phyloP scores from a whole-genome alignment of 2,329 filamentous ascomycete species.

The Phialemonium atrogriseum region DNA sequence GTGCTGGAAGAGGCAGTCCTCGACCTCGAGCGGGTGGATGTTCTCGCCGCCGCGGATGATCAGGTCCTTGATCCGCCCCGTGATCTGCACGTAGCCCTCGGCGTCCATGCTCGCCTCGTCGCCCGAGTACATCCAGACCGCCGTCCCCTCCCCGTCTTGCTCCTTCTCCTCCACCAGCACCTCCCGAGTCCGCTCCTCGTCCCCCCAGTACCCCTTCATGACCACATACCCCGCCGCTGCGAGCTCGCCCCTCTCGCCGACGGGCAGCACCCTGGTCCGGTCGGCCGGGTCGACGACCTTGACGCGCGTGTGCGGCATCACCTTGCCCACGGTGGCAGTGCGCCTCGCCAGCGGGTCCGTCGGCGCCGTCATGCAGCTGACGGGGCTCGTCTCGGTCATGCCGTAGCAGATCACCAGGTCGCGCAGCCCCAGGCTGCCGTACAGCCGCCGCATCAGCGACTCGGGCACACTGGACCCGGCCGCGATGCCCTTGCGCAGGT shows the following conservation, averaged over 20 bases:
- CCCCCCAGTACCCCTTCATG: conserved; percentile 88
- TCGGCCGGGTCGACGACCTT: conserved; percentile 70
- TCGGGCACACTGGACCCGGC: conserved; percentile 81
- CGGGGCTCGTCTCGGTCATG: conserved; percentile 84
- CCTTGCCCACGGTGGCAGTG: conserved; percentile 67
- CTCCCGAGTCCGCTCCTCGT: conserved; percentile 58
- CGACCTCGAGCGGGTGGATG: conserved; percentile 87
- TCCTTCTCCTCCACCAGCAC: conserved; percentile 41
- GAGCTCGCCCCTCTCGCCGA: conserved; percentile 68
- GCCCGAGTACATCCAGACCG: conserved; percentile 88
- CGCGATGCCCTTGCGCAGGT: conserved; percentile 80
- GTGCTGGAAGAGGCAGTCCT: conserved; percentile 76
- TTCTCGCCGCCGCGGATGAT: conserved; percentile 96
- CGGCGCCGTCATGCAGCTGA: conserved; percentile 74
- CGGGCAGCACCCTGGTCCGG: conserved; percentile 46
- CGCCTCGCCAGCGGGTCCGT: conserved; percentile 65
- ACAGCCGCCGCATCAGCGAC: conserved; percentile 69
- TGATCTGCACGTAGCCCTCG: conserved; percentile 80
- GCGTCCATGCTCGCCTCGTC: conserved; percentile 83
- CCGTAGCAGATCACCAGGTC: conserved; percentile 93
- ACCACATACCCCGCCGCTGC: conserved; percentile 77
- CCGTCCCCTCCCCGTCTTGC: conserved; percentile 30
- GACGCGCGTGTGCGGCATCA: conserved; percentile 70
- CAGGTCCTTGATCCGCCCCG: conserved; percentile 85
- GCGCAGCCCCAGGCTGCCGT: conserved; percentile 63